Evolutionary conservation across 2,329 filamentous ascomycete genomes (phyloP).

Genomic region (Clonostachys rosea): DNA sequence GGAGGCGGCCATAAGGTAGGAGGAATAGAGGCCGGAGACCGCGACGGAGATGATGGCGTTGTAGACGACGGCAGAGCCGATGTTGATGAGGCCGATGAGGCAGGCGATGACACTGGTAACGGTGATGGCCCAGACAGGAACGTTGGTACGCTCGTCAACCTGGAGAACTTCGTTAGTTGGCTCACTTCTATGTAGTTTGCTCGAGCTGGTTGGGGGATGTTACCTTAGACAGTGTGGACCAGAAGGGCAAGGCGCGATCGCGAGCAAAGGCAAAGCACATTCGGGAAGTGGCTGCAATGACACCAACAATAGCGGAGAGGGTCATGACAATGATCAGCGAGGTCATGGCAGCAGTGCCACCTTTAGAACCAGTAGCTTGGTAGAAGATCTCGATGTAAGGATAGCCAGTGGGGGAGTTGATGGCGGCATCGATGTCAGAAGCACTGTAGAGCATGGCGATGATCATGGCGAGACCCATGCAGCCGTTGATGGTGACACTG

Average conservation of each 20-base stretch:
- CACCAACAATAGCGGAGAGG: slow-evolving; percentile 42
- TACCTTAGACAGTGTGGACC: neutral
- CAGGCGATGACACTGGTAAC: slow-evolving; percentile 16
- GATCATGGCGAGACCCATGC: slow-evolving; percentile 36
- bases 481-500: slow-evolving; percentile 42
- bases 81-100: slow-evolving; percentile 23
- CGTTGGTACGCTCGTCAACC: slow-evolving; percentile 10
- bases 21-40: slow-evolving; percentile 19
- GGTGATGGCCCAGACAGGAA: slow-evolving; percentile 17
- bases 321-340: slow-evolving; percentile 42
- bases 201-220: neutral
- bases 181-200: no score
- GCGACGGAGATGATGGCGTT: slow-evolving; percentile 19
- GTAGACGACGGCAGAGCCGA: slow-evolving; percentile 20
- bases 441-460: slow-evolving; percentile 21
- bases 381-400: slow-evolving; percentile 57
- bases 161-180: no score
- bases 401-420: slow-evolving; percentile 40
- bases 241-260: slow-evolving; percentile 18
- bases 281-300: slow-evolving; percentile 52
- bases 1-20: slow-evolving; percentile 18
- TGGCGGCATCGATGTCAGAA: slow-evolving; percentile 35
- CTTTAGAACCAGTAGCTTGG: slow-evolving; percentile 39
- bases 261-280: slow-evolving; percentile 49
- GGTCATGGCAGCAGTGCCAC: slow-evolving; percentile 43